Conservation (phyloP, 179 eudicot species). For the Pouteria campechiana region DNA sequence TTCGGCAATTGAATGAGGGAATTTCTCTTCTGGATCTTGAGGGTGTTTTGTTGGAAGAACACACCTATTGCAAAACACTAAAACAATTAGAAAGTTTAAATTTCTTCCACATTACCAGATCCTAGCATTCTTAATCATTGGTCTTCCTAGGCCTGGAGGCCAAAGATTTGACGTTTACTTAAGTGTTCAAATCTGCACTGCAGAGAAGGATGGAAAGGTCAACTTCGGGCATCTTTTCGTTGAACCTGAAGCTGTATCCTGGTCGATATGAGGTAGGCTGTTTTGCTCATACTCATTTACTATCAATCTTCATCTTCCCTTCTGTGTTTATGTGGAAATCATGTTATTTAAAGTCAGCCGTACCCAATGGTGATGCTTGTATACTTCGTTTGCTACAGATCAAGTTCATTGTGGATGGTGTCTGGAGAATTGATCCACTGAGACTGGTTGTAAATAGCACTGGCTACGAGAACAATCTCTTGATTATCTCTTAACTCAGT, state of each 20-base stretch:
- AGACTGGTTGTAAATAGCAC: slow-evolving; percentile 44
- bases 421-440: slow-evolving; percentile 75
- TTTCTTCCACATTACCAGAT: too few relatives aligned
- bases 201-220: slow-evolving; percentile 89
- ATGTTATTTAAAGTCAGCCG: too few relatives aligned
- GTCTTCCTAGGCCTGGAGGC: too few relatives aligned
- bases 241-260: slow-evolving; percentile 59
- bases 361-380: not conserved
- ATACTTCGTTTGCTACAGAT: slow-evolving; percentile 34
- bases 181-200: too few relatives aligned
- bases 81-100: too few relatives aligned
- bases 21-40: too few relatives aligned
- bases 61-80: too few relatives aligned
- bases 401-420: slow-evolving; percentile 82
- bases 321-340: not conserved
- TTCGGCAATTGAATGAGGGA: too few relatives aligned
- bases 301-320: not conserved
- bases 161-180: too few relatives aligned
- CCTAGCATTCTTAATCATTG: too few relatives aligned
- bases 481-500: slow-evolving; percentile 34
- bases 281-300: not conserved
- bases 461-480: slow-evolving; percentile 65
- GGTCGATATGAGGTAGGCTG: slow-evolving; percentile 80
- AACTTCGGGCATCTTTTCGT: slow-evolving; percentile 52
- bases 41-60: too few relatives aligned